phyloP scores from a whole-genome alignment of 2,329 filamentous ascomycete species.

The Calonectria montana region DNA sequence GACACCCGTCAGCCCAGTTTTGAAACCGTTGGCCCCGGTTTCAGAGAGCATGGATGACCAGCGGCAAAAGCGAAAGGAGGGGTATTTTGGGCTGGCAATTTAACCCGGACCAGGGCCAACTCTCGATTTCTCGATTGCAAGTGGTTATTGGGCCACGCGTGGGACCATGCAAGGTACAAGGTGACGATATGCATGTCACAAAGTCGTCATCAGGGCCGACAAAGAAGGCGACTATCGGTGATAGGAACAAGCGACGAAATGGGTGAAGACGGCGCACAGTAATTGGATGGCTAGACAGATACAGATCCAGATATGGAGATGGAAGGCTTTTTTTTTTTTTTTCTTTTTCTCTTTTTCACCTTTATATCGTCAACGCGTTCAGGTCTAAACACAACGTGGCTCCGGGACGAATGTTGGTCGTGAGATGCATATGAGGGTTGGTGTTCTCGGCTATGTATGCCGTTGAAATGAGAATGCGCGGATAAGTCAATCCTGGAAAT shows the following conservation, averaged over 20 bases:
- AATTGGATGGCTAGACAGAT: not conserved
- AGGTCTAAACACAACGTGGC: not conserved
- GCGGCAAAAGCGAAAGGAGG: not conserved
- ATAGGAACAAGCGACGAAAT: not conserved
- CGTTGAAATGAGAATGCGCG: not conserved
- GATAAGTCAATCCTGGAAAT: slow-evolving; percentile 14
- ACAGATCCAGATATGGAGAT: not conserved
- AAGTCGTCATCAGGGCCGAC: slow-evolving; percentile 2
- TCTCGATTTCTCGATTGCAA: not conserved
- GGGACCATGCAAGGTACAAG: slow-evolving; percentile 6
- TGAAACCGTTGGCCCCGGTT: slow-evolving; percentile 38
- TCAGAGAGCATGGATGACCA: slow-evolving; percentile 22
- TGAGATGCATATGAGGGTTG: not conserved
- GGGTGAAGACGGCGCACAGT: not conserved
- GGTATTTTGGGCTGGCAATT: slow-evolving; percentile 16
- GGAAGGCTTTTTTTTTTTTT: not conserved
- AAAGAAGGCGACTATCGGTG: not conserved
- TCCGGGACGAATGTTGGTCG: not conserved
- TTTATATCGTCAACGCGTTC: not conserved
- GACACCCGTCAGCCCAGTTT: slow-evolving; percentile 34
- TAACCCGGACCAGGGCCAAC: slow-evolving; percentile 12
- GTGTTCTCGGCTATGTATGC: not conserved
- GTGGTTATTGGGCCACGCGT: not conserved
- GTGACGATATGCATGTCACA: not conserved
- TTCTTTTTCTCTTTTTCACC: no score